Conservation (phyloP, 495 filamentous ascomycete genomes). For the Lophiotrema nucula region DNA sequence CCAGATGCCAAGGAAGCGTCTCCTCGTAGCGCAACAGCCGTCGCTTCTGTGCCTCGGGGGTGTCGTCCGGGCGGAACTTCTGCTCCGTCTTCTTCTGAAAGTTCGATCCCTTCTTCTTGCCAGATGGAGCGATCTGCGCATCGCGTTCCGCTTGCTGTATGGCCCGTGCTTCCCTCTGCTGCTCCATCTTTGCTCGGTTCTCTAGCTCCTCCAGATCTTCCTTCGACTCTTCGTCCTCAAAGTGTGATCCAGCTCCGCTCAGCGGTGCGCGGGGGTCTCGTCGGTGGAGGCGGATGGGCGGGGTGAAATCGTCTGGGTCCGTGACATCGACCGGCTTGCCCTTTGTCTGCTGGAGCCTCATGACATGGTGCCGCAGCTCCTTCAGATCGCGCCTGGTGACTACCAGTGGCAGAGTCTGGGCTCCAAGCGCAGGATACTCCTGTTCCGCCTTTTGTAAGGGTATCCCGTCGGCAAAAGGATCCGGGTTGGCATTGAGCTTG, state of each 20-base stretch:
- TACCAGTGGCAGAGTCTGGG: conserved; percentile 64
- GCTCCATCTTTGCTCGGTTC: conserved; percentile 70
- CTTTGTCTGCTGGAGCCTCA: conserved; percentile 55
- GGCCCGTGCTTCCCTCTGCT: conserved; percentile 64
- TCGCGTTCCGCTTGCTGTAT: conserved; percentile 78
- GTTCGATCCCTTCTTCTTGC: conserved; percentile 59
- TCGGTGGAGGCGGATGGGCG: conserved; percentile 83
- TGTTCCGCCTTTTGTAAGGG: conserved; percentile 14
- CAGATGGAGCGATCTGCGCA: conserved; percentile 80
- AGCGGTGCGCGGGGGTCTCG: conserved; percentile 78
- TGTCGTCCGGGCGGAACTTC: conserved; percentile 54
- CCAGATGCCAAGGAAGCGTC: conserved; percentile 90
- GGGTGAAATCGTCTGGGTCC: conserved; percentile 76
- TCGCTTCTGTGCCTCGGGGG: conserved; percentile 73
- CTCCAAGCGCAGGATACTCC: conserved; percentile 46
- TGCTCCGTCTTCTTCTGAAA: conserved; percentile 77
- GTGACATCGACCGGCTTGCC: conserved; percentile 64
- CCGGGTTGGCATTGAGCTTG: not conserved
- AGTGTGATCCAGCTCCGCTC: conserved; percentile 44
- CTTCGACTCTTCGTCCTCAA: conserved; percentile 46
- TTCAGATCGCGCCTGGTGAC: conserved; percentile 77
- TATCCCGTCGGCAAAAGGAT: conserved; percentile 45
- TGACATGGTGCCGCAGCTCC: conserved; percentile 82
- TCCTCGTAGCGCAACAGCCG: conserved; percentile 88
- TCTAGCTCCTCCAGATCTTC: conserved; percentile 58